Evolutionary conservation across 768 basidiomycete genomes (phyloP), one percentile per base, ranked within the genome.

Genomic region (Multifurca ochricompacta): DNA sequence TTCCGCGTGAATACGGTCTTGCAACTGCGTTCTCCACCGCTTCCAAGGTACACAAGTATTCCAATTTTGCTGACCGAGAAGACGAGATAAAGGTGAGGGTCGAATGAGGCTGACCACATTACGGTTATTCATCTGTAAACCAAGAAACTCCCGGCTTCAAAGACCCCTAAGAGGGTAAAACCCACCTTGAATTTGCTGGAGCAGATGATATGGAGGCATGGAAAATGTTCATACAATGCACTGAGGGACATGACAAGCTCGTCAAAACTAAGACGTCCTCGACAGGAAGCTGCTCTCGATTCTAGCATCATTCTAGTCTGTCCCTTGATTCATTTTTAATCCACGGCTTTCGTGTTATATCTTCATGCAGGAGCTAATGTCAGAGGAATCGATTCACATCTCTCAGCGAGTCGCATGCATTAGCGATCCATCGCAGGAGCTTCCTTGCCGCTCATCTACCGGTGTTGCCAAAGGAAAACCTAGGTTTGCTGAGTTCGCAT

Each of bases 401-500:
- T 79, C 85, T 2, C 87, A 91, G 61, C 66, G 64, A 1, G 69
- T 74, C 2, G 49, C 66, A 11, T 58, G 62, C 10, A 65, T 63
- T 2, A 65, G 53, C 11, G 71, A 79, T 53, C 64, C 70, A 5
- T 82, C 85, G 3, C 58, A 80, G 25, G 79, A 84, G 50, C 81
- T 81, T 11, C 77, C 77, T 1, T 64, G 72, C 9, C 76, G 78
- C 10, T 75, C 80, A 59, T 66, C 70, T 30, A 67, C 77, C 28
- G 71, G 69, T 1, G 42, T 19, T 36, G 32, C 43, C 23, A 71
- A 69, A 48, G 56, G 69, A 48, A 92, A 90, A 66, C 90, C 89
- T 11, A 77, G 78, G n/a, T 91, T 92, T 63, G 73, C 77, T 0
- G 87, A 93, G 49, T 93, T 87, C 65, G 73, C 80, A 1, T 92